These are phyloP conservation scores for Diplodia scrobiculata DNA, from an alignment of 2,329 filamentous ascomycete genomes.

Conservation along the genomic window DNA sequence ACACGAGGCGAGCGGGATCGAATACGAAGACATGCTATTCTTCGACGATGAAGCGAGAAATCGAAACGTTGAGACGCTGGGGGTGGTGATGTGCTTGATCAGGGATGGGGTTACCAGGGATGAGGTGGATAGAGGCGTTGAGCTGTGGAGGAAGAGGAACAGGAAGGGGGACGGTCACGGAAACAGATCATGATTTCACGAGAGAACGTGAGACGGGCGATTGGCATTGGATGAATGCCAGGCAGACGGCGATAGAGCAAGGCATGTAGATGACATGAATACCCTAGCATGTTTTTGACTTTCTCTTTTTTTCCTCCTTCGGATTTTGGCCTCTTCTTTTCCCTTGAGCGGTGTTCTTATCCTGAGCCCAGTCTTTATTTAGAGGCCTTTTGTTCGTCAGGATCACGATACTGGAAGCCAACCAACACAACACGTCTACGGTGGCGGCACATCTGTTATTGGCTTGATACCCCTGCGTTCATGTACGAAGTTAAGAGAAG, in stretches of 20 bases:
- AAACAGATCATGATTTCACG: not conserved
- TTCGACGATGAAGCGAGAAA: conserved; percentile 93
- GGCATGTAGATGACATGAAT: not conserved
- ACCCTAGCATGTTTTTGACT: not conserved
- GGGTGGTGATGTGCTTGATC: conserved; percentile 82
- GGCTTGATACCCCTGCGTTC: not conserved
- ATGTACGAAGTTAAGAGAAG: no score
- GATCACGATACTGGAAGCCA: not conserved
- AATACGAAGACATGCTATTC: conserved; percentile 85
- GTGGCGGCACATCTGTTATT: not conserved
- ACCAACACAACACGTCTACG: not conserved
- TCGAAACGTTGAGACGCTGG: conserved; percentile 74
- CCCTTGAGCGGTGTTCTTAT: not conserved
- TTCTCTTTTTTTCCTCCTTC: not conserved
- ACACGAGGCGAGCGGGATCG: conserved; percentile 68
- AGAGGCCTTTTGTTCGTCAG: not conserved
- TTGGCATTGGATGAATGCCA: not conserved
- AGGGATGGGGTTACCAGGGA: conserved; percentile 73
- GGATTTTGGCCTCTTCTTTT: not conserved
- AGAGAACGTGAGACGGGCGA: not conserved
- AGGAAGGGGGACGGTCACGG: conserved; percentile 45
- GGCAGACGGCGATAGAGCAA: conserved; percentile 6
- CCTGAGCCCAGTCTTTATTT: not conserved
- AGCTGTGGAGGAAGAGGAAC: conserved; percentile 76
- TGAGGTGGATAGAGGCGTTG: conserved; percentile 78